Conservation (phyloP, 2,329 filamentous ascomycete species). For the Ceratocystis cubensis region DNA sequence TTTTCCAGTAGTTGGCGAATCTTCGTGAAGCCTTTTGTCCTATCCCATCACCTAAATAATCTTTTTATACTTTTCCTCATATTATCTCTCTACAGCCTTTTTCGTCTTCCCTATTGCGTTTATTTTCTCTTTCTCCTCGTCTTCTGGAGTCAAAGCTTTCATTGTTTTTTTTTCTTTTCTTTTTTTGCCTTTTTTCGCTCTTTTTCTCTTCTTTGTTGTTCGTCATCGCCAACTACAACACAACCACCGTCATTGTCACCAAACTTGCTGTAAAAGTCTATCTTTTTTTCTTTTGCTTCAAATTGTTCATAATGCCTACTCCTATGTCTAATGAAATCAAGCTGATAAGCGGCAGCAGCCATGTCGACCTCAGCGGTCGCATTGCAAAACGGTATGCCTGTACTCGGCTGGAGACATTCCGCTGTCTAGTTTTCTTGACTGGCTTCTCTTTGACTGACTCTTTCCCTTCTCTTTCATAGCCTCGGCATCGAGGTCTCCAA, state of each 20-base stretch:
- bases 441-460: slow-evolving; percentile 23
- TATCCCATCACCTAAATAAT: background rate
- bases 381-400: slow-evolving; percentile 34
- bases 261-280: background rate
- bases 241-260: background rate
- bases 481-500: slow-evolving; percentile 67
- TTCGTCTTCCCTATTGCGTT: background rate
- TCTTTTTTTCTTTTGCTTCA: background rate
- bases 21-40: background rate
- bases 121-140: background rate
- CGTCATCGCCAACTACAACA: background rate
- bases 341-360: slow-evolving; percentile 39
- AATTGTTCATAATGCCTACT: slow-evolving; percentile 21
- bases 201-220: background rate
- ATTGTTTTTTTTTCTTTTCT: slow-evolving; percentile 1
- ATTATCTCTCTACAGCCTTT: background rate
- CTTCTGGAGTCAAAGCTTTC: background rate
- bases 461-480: slow-evolving; percentile 31
- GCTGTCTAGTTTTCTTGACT: no score
- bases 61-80: background rate
- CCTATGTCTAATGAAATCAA: slow-evolving; percentile 42
- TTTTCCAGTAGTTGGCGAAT: background rate
- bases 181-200: background rate
- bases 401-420: no score
- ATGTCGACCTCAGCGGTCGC: slow-evolving; percentile 36